A percentile compares a stretch with the other conserved stretches of the same genome.
phyloP scores from a whole-genome alignment of 495 filamentous ascomycete species.

The Neurospora sp. region DNA sequence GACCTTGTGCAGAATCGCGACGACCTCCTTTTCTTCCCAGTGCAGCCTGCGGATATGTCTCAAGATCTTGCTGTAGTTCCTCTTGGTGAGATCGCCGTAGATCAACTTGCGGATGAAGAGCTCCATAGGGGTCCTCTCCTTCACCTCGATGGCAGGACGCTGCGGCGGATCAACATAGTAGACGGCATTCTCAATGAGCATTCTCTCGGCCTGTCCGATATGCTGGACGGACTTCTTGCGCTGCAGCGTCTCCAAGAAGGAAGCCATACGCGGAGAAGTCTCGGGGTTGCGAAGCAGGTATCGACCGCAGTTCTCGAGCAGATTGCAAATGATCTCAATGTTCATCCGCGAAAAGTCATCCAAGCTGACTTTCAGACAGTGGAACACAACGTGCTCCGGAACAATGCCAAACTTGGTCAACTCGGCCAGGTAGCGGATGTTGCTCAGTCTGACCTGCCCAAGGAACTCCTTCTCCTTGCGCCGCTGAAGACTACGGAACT shows the following conservation, averaged over 20 bases:
- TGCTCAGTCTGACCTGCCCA: constrained; percentile 84
- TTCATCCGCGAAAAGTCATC: constrained; percentile 98
- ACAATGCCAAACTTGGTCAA: constrained; percentile 97
- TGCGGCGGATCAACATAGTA: constrained; percentile 97
- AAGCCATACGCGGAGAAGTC: constrained; percentile 82
- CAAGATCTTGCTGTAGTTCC: constrained; percentile 83
- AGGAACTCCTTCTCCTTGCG: constrained; percentile 97
- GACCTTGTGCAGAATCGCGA: constrained; percentile 74
- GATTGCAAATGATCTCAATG: constrained; percentile 93
- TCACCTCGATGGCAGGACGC: constrained; percentile 87
- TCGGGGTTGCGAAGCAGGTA: constrained; percentile 92
- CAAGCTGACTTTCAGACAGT: constrained; percentile 92
- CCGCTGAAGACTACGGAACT: constrained; percentile 95
- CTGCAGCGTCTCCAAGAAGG: constrained; percentile 88
- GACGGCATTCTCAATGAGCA: constrained; percentile 96
- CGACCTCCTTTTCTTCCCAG: constrained; percentile 89
- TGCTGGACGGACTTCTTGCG: constrained; percentile 95
- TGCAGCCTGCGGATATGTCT: constrained; percentile 92
- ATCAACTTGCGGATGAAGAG: constrained; percentile 85
- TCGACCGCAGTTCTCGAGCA: constrained; percentile 95
- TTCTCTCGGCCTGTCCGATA: constrained; percentile 88
- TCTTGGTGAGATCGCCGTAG: constrained; percentile 86
- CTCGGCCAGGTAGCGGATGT: constrained; percentile 94
- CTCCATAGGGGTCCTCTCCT: constrained; percentile 88
- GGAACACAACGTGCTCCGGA: constrained; percentile 97